Evolutionary conservation across 1,284 basidiomycete species (phyloP), one percentile per base, ranked within the genome.

Genomic region (Sporisorium sorghi): DNA sequence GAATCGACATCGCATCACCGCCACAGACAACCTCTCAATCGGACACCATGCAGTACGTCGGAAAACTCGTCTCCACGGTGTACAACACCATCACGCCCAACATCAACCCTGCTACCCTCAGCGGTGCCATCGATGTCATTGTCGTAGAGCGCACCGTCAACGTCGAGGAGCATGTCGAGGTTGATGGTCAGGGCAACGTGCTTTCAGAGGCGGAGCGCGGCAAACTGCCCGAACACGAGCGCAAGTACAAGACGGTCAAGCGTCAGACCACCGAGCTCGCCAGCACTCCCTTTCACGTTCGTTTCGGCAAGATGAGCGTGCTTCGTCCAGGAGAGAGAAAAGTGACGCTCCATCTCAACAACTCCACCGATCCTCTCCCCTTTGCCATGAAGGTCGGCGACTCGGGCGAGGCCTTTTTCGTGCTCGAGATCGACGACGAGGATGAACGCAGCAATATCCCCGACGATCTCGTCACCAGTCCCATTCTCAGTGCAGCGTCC

Each of bases 371-470:
- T 32, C 88, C 89, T 11, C 90, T 94, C 54, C 96, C 96, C 2
- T 99, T 94, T 84, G 89, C 89, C 82, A 99, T 99, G 97, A 99
- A 99, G 87, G 95, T 99, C 75, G 94, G 94, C 44, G 96, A 99
- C 69, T 93, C 95, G 2, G 97, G 97, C 19, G 97, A 99, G 86
- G 97, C 96, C 0, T 99, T 99, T 87, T 99, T 99, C 82, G 92
- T 99, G 40, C 93, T 99, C 77, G 95, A 99, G 86, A 97, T 96
- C 1, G 93, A 97, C 47, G 79, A 76, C 17, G 92, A 91, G 53
- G 75, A 74, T 7, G 64, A 69, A 7, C 53, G 52, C 6, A 56
- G 63, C 23, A 92, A 95, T 71, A 91, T 99, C 33, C 96, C 97
- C 2, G 92, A 90, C 48, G 93, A 95, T 81, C 89, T 99, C 64